These are phyloP conservation scores for Pyrenophora graminea DNA, from an alignment of 2,329 filamentous ascomycete genomes.

Conservation along the genomic window DNA sequence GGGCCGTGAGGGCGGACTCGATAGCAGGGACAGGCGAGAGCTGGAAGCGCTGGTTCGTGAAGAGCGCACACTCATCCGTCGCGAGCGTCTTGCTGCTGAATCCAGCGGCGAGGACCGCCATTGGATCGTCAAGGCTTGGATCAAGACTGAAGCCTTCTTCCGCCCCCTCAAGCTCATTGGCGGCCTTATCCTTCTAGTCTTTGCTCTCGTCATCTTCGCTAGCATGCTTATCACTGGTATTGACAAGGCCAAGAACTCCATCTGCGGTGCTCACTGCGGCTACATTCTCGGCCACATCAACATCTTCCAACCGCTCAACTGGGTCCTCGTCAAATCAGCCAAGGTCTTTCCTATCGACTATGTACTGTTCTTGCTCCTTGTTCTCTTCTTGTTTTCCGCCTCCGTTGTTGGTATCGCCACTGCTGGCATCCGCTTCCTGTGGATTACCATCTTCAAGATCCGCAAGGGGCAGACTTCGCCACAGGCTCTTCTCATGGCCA, in stretches of 20 bases:
- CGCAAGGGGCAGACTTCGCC: conserved; percentile 86
- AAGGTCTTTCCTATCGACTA: conserved; percentile 92
- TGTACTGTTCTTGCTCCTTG: conserved; percentile 79
- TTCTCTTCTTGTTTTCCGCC: conserved; percentile 85
- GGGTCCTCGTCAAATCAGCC: conserved; percentile 78
- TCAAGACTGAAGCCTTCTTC: conserved; percentile 79
- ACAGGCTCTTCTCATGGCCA: conserved; percentile 87
- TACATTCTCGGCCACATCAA: conserved; percentile 88
- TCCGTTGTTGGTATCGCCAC: conserved; percentile 84
- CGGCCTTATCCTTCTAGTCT: conserved; percentile 74
- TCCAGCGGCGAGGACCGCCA: conserved; percentile 76
- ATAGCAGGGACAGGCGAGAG: conserved; percentile 85
- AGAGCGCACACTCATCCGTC: conserved; percentile 87
- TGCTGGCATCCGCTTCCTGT: conserved; percentile 93
- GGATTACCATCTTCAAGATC: conserved; percentile 91
- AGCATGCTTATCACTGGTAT: conserved; percentile 96
- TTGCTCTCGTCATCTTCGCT: conserved; percentile 77
- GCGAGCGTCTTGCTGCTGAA: conserved; percentile 84
- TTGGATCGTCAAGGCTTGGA: conserved; percentile 74
- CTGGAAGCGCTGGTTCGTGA: conserved; percentile 85
- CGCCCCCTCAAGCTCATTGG: conserved; percentile 86
- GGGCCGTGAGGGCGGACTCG: conserved; percentile 73
- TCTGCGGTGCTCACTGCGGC: conserved; percentile 88
- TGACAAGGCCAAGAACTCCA: conserved; percentile 93
- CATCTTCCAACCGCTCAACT: conserved; percentile 95